Percentiles rank a stretch among this genome's conserved stretches.
These are phyloP conservation scores for Piromyces finnis DNA, from an alignment of 192 early-diverging fungal genomes.

Conservation along the genomic window DNA sequence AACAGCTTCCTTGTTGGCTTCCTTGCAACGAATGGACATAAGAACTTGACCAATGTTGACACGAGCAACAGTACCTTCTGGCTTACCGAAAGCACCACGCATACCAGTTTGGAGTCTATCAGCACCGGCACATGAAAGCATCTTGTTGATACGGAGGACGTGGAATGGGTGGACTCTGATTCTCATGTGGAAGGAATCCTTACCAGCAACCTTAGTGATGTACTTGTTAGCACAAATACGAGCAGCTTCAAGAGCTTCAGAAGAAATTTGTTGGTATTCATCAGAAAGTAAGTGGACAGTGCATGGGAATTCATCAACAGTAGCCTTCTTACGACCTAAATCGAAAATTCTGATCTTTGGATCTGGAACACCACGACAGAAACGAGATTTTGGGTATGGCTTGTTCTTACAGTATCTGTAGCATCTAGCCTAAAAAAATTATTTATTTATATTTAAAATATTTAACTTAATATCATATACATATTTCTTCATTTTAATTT, in stretches of 20 bases:
- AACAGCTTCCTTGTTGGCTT: conserved; percentile 78
- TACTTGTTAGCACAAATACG: conserved; percentile 98
- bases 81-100: conserved; percentile 98
- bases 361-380: conserved; percentile 25
- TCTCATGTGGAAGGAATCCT: conserved; percentile 99
- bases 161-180: conserved; percentile 98
- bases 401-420: neutral
- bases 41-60: conserved; percentile 97
- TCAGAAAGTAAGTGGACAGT: conserved; percentile 90
- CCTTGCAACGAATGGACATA: conserved; percentile 89
- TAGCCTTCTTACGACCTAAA: conserved; percentile 91
- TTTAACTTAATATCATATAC: no score
- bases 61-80: conserved; percentile 84
- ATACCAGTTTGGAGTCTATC: conserved; percentile 98
- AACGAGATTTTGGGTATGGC: neutral
- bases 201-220: conserved; percentile 88
- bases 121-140: conserved; percentile 98
- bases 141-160: conserved; percentile 99
- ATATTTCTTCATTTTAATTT: no score
- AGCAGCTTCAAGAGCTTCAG: conserved; percentile 94
- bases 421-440: neutral
- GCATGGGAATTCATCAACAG: conserved; percentile 94
- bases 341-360: conserved; percentile 96
- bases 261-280: conserved; percentile 96
- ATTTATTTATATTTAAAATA: no score